Evolutionary conservation across 1,284 basidiomycete genomes (phyloP).

Genomic region (Naganishia cerealis): DNA sequence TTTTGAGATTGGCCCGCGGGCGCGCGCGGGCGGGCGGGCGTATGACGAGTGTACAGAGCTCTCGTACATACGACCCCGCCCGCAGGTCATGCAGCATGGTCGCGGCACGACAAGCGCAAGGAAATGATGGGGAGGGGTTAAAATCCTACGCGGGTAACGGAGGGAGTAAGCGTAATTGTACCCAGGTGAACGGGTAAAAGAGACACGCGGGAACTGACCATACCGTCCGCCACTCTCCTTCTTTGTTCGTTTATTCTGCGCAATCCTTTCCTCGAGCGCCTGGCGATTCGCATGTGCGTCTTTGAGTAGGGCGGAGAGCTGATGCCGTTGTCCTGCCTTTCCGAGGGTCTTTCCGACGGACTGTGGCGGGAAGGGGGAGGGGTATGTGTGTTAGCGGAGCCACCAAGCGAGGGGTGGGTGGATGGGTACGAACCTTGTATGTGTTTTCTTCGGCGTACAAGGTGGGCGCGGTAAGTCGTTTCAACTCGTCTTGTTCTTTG

Average conservation of each 20-base stretch:
- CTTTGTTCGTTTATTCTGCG: constrained; percentile 52
- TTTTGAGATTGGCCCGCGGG: too few species aligned
- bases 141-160: too few species aligned
- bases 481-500: constrained; percentile 40
- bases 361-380: constrained; percentile 24
- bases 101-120: too few species aligned
- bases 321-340: constrained; percentile 51
- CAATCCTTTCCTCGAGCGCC: constrained; percentile 49
- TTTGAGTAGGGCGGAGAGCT: constrained; percentile 49
- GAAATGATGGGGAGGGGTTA: too few species aligned
- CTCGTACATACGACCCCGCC: too few species aligned
- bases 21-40: too few species aligned
- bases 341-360: constrained; percentile 51
- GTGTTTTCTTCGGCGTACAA: constrained; percentile 42
- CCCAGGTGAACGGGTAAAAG: background rate
- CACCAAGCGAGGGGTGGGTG: too few species aligned
- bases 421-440: constrained; percentile 47
- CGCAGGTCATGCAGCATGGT: too few species aligned
- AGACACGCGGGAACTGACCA: constrained; percentile 35
- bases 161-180: too few species aligned
- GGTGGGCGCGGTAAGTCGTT: constrained; percentile 42
- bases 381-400: too few species aligned
- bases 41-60: too few species aligned
- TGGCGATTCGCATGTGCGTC: constrained; percentile 40
- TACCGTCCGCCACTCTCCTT: constrained; percentile 49